Evolutionary conservation across 805 yeast genomes (phyloP).

Genomic region (Wilhelminamyces savonicus): DNA sequence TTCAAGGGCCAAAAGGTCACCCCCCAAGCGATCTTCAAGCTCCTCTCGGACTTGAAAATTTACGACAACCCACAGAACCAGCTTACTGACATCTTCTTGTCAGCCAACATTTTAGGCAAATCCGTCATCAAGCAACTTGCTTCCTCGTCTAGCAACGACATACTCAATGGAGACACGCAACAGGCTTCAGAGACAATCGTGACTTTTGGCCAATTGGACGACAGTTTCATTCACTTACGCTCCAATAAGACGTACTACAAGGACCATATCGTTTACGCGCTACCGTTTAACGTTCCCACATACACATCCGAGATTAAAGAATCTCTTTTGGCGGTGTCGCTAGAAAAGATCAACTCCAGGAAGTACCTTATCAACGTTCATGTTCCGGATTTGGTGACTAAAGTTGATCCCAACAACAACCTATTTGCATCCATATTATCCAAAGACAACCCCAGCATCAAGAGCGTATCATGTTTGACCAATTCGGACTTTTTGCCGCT

Average conservation of each 20-base stretch:
- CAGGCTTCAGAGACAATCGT: no score
- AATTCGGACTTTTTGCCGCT: constrained; percentile 7
- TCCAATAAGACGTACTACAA: constrained; percentile 11
- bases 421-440: constrained; percentile 8
- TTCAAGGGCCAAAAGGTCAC: constrained; percentile 1
- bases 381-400: constrained; percentile 35
- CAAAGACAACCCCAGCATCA: constrained; percentile 4
- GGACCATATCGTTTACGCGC: constrained; percentile 27
- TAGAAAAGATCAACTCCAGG: constrained; percentile 29
- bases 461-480: constrained; percentile 4
- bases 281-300: constrained; percentile 10
- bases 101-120: constrained; percentile 20
- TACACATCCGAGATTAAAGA: no score
- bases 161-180: no score
- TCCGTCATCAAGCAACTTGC: neutral
- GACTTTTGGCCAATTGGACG: no score
- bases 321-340: constrained; percentile 24
- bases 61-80: constrained; percentile 16
- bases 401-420: constrained; percentile 21
- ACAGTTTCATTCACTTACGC: constrained; percentile 28
- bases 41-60: constrained; percentile 15
- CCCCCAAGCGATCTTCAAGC: constrained; percentile 5
- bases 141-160: no score
- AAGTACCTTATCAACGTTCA: constrained; percentile 32
- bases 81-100: constrained; percentile 21